phyloP scores from a whole-genome alignment of 2,329 filamentous ascomycete genomes.

The Coleophoma cylindrospora region DNA sequence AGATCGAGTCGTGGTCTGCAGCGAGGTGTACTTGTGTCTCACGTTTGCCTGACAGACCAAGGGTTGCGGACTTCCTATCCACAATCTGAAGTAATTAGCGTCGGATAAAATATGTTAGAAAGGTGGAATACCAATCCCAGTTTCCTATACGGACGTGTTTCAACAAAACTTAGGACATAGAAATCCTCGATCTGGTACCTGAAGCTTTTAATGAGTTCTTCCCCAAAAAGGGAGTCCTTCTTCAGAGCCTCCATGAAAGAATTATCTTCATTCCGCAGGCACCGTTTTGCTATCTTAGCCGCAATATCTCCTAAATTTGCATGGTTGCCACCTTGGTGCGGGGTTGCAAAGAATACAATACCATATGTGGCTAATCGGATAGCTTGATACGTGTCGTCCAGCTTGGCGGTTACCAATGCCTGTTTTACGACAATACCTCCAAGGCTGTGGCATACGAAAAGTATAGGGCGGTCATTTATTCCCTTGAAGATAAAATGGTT shows the following conservation, averaged over 20 bases:
- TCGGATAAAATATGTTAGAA: no score
- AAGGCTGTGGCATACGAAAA: constrained; percentile 13
- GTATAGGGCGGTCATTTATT: constrained; percentile 5
- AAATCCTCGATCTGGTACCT: not conserved
- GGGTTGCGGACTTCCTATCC: no score
- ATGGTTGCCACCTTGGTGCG: not conserved
- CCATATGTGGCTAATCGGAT: not conserved
- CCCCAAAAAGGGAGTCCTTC: constrained; percentile 1
- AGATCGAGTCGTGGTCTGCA: no score
- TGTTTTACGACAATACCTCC: constrained; percentile 13
- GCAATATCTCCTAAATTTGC: not conserved
- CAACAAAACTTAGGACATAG: constrained; percentile 1
- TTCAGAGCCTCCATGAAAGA: not conserved
- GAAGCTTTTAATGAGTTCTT: constrained; percentile 1
- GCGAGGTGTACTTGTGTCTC: no score
- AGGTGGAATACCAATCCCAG: no score
- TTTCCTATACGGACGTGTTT: not conserved
- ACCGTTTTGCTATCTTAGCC: not conserved
- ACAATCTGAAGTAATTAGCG: no score
- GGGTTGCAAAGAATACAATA: constrained; percentile 2
- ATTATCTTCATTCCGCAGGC: not conserved
- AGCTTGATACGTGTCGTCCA: not conserved
- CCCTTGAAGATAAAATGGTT: not conserved
- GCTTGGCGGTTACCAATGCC: not conserved
- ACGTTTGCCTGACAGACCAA: no score